Evolutionary conservation across 2,329 filamentous ascomycete genomes (phyloP).

Genomic region (Colletotrichum magnum): DNA sequence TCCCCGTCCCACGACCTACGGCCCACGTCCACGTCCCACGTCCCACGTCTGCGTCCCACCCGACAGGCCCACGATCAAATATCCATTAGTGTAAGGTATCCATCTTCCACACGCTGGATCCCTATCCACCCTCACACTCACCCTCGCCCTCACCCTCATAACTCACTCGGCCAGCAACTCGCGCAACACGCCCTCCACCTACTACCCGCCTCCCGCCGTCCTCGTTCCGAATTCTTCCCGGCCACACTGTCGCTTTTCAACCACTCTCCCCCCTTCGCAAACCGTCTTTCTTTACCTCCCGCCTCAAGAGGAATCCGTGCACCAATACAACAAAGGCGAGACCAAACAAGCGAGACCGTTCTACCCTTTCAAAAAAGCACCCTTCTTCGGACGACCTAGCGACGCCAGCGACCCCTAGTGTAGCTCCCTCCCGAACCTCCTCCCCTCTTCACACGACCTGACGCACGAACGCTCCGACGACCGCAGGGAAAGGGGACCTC

Average conservation of each 20-base stretch:
- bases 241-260: conserved; percentile 6
- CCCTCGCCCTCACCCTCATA: conserved; percentile 9
- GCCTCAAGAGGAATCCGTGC: neutral
- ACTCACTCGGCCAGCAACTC: conserved; percentile 23
- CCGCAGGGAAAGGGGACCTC: neutral
- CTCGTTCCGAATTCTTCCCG: conserved; percentile 28
- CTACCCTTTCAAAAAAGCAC: conserved; percentile 23
- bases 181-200: conserved; percentile 31
- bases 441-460: conserved; percentile 31
- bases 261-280: neutral
- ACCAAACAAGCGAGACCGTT: conserved; percentile 27
- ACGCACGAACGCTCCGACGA: conserved; percentile 16
- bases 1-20: conserved; percentile 4
- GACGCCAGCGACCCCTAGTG: conserved; percentile 13
- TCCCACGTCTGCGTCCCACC: conserved; percentile 24
- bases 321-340: neutral
- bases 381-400: conserved; percentile 34
- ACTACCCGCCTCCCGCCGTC: conserved; percentile 31
- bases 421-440: conserved; percentile 32
- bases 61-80: conserved; percentile 34
- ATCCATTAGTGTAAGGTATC: conserved; percentile 1
- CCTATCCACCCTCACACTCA: conserved; percentile 10
- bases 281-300: neutral
- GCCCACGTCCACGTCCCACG: conserved; percentile 19
- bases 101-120: conserved; percentile 4